A percentile compares a stretch with the other conserved stretches of the same genome.
Evolutionary conservation across 1,139 yeast species (phyloP).

Genomic region (Lodderomyces pseudojiufengensis): DNA sequence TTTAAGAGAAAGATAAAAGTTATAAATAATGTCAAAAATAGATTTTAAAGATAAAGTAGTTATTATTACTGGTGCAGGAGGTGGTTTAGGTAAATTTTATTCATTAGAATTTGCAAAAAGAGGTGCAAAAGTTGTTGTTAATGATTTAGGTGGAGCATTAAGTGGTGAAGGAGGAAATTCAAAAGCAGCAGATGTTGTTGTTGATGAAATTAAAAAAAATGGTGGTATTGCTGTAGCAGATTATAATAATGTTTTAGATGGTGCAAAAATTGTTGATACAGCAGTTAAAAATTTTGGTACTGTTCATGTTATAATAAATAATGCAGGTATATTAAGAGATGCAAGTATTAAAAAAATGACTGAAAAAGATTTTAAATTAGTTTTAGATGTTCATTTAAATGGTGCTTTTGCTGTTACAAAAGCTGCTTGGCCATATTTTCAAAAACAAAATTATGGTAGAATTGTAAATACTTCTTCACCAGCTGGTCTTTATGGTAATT

Average conservation of each 20-base stretch:
- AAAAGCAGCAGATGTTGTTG: conserved; percentile 85
- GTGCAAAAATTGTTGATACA: conserved; percentile 80
- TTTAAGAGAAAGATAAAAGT: no score
- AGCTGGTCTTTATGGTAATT: conserved; percentile 94
- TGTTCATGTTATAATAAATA: conserved; percentile 85
- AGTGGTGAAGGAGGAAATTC: conserved; percentile 64
- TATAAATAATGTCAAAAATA: conserved; percentile 29
- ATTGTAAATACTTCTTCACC: conserved; percentile 92
- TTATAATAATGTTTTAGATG: conserved; percentile 86
- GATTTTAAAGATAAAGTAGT: conserved; percentile 79
- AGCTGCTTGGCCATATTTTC: conserved; percentile 93
- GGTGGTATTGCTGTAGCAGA: conserved; percentile 94
- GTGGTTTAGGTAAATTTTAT: conserved; percentile 89
- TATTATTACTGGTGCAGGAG: conserved; percentile 95
- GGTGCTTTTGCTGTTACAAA: conserved; percentile 85
- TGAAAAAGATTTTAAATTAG: conserved; percentile 73
- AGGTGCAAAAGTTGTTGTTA: conserved; percentile 91
- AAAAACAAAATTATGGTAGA: conserved; percentile 82
- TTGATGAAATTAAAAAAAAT: conserved; percentile 66
- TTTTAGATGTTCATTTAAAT: conserved; percentile 80
- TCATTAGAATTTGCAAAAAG: conserved; percentile 83
- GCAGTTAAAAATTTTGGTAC: conserved; percentile 87
- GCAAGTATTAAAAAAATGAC: conserved; percentile 78
- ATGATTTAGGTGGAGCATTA: conserved; percentile 86
- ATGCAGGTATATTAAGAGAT: conserved; percentile 90